Evolutionary conservation across 805 yeast species (phyloP).

Genomic region (Metschnikowia koreensis): DNA sequence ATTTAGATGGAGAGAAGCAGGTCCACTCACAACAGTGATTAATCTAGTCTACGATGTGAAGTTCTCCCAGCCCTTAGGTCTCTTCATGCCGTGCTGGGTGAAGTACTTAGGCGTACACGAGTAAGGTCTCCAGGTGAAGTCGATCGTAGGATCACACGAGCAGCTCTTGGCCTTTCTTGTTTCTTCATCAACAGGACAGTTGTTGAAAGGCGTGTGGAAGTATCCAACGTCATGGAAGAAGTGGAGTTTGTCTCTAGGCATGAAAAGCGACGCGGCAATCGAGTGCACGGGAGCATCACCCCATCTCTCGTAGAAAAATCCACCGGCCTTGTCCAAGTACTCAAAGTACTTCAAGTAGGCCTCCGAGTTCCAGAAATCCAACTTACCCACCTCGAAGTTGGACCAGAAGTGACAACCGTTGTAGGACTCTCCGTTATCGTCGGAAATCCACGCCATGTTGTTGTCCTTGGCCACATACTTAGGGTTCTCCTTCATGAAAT

Average conservation of each 20-base stretch:
- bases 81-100: constrained; percentile 51
- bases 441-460: constrained; percentile 66
- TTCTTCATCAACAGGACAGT: constrained; percentile 70
- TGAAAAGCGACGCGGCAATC: constrained; percentile 77
- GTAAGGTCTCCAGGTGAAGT: constrained; percentile 74
- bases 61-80: constrained; percentile 71
- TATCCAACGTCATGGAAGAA: constrained; percentile 84
- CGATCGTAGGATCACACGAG: constrained; percentile 68
- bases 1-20: no score
- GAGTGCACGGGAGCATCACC: constrained; percentile 94
- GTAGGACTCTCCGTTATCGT: constrained; percentile 65
- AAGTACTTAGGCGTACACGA: constrained; percentile 69
- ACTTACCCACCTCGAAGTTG: constrained; percentile 77
- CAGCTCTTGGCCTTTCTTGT: constrained; percentile 63
- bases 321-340: constrained; percentile 74
- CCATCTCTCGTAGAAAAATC: constrained; percentile 93
- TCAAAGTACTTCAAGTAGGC: constrained; percentile 73
- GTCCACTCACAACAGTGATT: no score
- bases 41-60: constrained; percentile 24
- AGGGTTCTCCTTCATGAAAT: constrained; percentile 60
- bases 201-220: constrained; percentile 75
- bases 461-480: constrained; percentile 60
- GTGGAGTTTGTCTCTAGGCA: constrained; percentile 68
- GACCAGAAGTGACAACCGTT: constrained; percentile 91
- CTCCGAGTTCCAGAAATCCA: constrained; percentile 71